phyloP scores from a whole-genome alignment of 2,329 filamentous ascomycete species.

The Clonostachys byssicola region DNA sequence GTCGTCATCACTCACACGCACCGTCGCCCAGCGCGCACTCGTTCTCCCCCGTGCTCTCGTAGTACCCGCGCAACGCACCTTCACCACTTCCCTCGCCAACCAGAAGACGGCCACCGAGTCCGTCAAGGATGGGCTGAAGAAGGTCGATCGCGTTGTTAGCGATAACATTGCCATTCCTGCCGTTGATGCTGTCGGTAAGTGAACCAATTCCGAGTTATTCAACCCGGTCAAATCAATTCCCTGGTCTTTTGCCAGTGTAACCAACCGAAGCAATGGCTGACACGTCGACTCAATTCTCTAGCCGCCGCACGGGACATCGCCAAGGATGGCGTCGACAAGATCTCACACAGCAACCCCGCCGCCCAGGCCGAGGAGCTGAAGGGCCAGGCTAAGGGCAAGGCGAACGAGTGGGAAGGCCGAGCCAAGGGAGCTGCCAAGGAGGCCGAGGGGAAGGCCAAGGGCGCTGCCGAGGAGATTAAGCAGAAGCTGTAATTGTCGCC shows the following conservation, averaged over 20 bases:
- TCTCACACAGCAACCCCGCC: constrained; percentile 20
- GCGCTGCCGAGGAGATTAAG: constrained; percentile 32
- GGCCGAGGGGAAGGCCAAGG: constrained; percentile 33
- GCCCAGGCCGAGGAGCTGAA: constrained; percentile 23
- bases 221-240: background rate
- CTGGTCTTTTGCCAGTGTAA: background rate
- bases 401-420: constrained; percentile 32
- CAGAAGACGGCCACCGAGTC: constrained; percentile 47
- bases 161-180: constrained; percentile 55
- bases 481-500: constrained; percentile 9
- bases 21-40: constrained; percentile 36
- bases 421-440: constrained; percentile 37
- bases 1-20: constrained; percentile 52
- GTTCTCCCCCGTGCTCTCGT: constrained; percentile 29
- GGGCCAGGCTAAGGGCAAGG: constrained; percentile 30
- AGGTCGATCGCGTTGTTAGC: constrained; percentile 54
- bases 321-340: constrained; percentile 28
- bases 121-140: constrained; percentile 56
- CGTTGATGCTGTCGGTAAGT: constrained; percentile 54
- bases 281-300: constrained; percentile 8
- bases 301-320: constrained; percentile 23
- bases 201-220: background rate
- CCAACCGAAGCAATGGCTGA: background rate
- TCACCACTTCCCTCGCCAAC: constrained; percentile 39
- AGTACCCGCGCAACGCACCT: constrained; percentile 26